Evolutionary conservation across 2,329 filamentous ascomycete genomes (phyloP), one percentile per base, ranked within the genome.

Genomic region (Trichoderma sp.): DNA sequence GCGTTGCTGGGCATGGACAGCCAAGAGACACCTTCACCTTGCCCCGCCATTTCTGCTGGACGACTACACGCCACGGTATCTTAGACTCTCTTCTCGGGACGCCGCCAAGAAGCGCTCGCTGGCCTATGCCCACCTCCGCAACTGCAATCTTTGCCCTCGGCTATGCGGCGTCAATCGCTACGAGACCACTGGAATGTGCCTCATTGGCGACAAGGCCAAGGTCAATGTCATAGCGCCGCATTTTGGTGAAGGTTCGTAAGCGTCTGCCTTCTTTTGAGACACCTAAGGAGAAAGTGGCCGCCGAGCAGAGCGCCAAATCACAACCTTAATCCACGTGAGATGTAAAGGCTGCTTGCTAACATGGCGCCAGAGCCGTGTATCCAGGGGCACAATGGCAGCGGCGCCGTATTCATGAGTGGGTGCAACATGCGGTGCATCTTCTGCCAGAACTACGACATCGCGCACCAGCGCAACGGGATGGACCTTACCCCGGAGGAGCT

Each of bases 141-240:
- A 93, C 68, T 96, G 92, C 81, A 96, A 96, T 74, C 84, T 96
- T 8, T 96, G 92, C 74, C 92, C 93, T 2, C 85, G 92, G 14
- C 81, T 88, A 57, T 96, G 93, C 78, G 88, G 89, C 65, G 91
- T 95, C 40, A 94, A 96, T 77, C 88, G 92, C n/a, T 93, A 89
- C 75, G 88, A 94, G 79, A 90, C 85, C 73, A 92, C 91, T 0
- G 93, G 92, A 16, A 86, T 91, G 75, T 96, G 92, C 76, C 83
- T 96, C 70, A 91, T 96, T 73, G 92, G 92, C 16, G 86, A 90
- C 70, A 90, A 86, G 58, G 91, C 89, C 68, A 93, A 93, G 75
- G 92, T 96, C 73, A 94, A 93, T 77, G 92, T 92, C 8, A 93
- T 96, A 72, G 92, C 92, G 69, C 93, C 92, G 62, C 93, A 96